Evolutionary conservation across 148 eudicot genomes (phyloP), one percentile per base, ranked within the genome.

Genomic region (Chenopodium berlandieri): DNA sequence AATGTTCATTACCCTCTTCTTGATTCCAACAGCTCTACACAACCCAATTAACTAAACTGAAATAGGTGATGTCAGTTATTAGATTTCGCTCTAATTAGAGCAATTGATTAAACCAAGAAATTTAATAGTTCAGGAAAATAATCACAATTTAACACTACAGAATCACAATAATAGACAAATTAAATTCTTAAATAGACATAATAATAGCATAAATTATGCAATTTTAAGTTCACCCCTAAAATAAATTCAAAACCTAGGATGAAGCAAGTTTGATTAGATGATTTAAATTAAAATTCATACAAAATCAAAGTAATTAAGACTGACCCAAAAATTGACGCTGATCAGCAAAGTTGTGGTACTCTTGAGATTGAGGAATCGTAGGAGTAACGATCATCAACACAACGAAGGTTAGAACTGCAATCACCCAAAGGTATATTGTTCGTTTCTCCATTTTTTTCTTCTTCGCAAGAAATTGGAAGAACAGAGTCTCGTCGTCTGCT

Each of bases 311-410:
- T 7, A 60, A 52, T 14, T 16, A 47, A 25, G 1, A n/a, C 19
- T 73, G 73, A 83, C 98, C 94, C 4, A 94, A 79, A 77, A 89
- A 91, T 75, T 86, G 25, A 73, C 97, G 97, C 27, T 94, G 84
- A 80, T 94, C 98, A 66, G 98, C 95, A 74, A 94, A 94, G 80
- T 94, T 75, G 79, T 94, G 98, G 78, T 94, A 94, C 14, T 89
- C 90, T 81, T 94, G 88, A 71, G 92, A 90, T 75, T 94, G 98
- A 64, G 95, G 95, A 58, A 94, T 93, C n/a, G 89, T 75, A 10
- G 97, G 97, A 50, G 97, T 94, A 25, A 95, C 85, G 71, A 93
- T 74, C 98, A 94, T 94, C 32, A 94, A 83, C 25, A 93, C 92
- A 4, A 91, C 54, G 82, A 94, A 94, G 73, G 90, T 88, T 5